These are phyloP conservation scores for Bruguiera sexangula DNA, from an alignment of 345 rosid genomes.

Conservation along the genomic window DNA sequence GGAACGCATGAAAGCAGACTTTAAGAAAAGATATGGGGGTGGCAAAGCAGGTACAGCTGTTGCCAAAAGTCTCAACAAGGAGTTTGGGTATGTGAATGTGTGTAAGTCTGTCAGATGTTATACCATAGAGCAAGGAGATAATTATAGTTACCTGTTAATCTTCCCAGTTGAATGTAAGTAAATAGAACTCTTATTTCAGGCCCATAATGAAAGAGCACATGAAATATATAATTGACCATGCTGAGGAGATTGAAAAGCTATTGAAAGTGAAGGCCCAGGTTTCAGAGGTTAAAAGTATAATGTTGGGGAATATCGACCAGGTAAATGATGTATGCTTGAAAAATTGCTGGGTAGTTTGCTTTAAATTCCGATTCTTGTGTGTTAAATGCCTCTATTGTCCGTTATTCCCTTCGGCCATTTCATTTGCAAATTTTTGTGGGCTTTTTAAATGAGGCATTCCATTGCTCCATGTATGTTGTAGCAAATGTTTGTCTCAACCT, in stretches of 20 bases:
- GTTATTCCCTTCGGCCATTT: too few relatives aligned
- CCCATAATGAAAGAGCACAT: constrained; percentile 94
- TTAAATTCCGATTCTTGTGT: neutral
- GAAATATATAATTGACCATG: constrained; percentile 87
- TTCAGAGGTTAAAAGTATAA: constrained; percentile 93
- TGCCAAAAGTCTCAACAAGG: constrained; percentile 92
- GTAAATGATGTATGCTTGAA: constrained; percentile 30
- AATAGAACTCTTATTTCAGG: constrained; percentile 39
- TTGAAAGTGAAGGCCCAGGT: constrained; percentile 97
- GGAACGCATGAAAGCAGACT: constrained; percentile 92
- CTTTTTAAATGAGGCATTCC: too few relatives aligned
- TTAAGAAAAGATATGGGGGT: constrained; percentile 84
- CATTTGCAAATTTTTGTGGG: too few relatives aligned
- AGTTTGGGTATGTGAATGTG: constrained; percentile 63
- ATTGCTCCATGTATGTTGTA: too few relatives aligned
- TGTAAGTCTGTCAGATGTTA: neutral
- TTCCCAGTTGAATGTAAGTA: constrained; percentile 3
- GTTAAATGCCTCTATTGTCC: too few relatives aligned
- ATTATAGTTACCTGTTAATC: neutral
- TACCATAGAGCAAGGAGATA: neutral
- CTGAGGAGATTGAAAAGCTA: constrained; percentile 90
- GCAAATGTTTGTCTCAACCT: too few relatives aligned
- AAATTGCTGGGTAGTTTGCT: neutral
- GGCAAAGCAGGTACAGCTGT: constrained; percentile 93
- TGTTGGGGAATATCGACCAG: constrained; percentile 96